Evolutionary conservation across 331 rosid genomes (phyloP).

Genomic region (Stylosanthes scabra): DNA sequence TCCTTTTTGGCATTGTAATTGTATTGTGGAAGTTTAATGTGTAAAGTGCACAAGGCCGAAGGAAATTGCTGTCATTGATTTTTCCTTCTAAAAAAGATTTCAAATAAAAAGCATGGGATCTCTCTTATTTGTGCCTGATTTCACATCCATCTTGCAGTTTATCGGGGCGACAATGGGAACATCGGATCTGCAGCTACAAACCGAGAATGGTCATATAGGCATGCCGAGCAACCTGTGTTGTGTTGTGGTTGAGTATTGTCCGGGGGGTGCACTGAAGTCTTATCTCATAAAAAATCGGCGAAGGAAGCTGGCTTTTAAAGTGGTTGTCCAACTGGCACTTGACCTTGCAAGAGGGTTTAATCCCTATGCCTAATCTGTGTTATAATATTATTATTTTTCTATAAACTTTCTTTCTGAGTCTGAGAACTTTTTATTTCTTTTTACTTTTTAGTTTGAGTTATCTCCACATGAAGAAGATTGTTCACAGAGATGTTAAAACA

Average conservation of each 20-base stretch:
- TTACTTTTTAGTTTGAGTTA: constrained; percentile 74
- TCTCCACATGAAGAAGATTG: constrained; percentile 91
- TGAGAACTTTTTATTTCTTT: constrained; percentile 5
- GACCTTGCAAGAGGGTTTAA: constrained; percentile 98
- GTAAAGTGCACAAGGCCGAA: not conserved
- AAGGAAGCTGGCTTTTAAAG: constrained; percentile 96
- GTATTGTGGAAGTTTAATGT: not conserved
- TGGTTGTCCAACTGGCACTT: constrained; percentile 93
- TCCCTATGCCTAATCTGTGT: constrained; percentile 51
- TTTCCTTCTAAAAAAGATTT: constrained; percentile 25
- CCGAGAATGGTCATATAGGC: constrained; percentile 86
- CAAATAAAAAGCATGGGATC: constrained; percentile 10
- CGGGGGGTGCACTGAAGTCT: constrained; percentile 95
- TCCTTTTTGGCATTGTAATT: not conserved
- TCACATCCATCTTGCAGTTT: constrained; percentile 65
- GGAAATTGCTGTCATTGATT: constrained; percentile 14
- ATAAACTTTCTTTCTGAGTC: constrained; percentile 30
- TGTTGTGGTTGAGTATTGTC: constrained; percentile 97
- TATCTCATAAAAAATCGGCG: constrained; percentile 97
- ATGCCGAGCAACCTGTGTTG: constrained; percentile 96
- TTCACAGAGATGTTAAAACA: constrained; percentile 98
- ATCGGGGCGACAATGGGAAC: constrained; percentile 92
- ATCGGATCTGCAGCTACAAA: constrained; percentile 84
- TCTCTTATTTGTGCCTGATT: constrained; percentile 30
- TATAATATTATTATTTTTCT: constrained; percentile 22